Evolutionary conservation across 1,139 yeast species (phyloP), one percentile per base, ranked within the genome.

Genomic region (Wickerhamomyces sp.): DNA sequence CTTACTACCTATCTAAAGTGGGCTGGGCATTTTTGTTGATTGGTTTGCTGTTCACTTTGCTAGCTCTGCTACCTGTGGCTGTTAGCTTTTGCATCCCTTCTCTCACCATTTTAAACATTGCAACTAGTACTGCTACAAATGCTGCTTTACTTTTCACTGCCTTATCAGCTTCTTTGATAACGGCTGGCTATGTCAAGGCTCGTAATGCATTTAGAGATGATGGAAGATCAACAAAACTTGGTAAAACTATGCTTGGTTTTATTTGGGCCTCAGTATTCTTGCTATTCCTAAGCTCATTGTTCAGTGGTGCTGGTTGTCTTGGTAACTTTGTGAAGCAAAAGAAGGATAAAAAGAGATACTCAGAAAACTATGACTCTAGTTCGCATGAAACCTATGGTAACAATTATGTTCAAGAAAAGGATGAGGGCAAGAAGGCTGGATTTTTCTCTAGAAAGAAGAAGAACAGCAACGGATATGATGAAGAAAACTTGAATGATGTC

Each of bases 1-100:
- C 74, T 59, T 86, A 70, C 62, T 81, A 78, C 61, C 63, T 80
- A 52, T 71, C 87, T 17, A 74, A 88, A 49, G 71, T 78, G 49
- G 80, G 84, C 18, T 85, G 76, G 70, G 85, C 86, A 2, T 81
- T 83, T 64, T 67, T 72, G 59, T 57, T 86, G 36, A 66, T 82
- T 44, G 84, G 79, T 7, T 61, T 82, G 39, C 64, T 73, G 29
- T 81, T 81, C 56, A 60, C 75, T n/a, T 61, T 75, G 4, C 37
- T 76, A n/a, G 67, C 83, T 0, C 53, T 76, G 32, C 37, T 75
- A 33, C 61, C 72, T 30, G 52, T 68, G 19, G 34, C 67, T 22
- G 40, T 62, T 17, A 55, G 68, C 22, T 48, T 60, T 46, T 58
- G 58, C 44, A 42, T 60, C 13, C 59, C 70, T 10, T 54, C 58